These are phyloP conservation scores for Choanephora cucurbitarum DNA, from an alignment of 371 early-diverging fungal genomes.

Conservation along the genomic window DNA sequence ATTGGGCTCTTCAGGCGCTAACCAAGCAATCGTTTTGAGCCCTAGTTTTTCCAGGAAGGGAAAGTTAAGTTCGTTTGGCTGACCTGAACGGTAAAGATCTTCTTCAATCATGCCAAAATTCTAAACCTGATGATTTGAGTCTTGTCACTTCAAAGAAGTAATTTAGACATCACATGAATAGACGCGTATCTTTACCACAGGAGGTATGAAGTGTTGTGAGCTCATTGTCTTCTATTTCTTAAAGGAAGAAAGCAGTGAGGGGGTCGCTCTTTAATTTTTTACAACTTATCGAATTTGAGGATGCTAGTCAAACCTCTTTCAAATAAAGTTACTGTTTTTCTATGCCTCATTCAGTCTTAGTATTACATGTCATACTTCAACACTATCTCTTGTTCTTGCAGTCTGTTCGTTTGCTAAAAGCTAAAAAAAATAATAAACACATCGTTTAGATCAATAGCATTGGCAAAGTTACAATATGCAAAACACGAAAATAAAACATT, in stretches of 20 bases:
- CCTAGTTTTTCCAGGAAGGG: slow-evolving; percentile 95
- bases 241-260: background rate
- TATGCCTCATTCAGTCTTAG: no score
- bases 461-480: no score
- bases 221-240: slow-evolving; percentile 60
- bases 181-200: slow-evolving; percentile 55
- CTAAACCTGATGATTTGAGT: slow-evolving; percentile 36
- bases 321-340: no score
- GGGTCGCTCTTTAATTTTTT: no score
- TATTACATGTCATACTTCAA: no score
- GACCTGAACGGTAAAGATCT: slow-evolving; percentile 95
- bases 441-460: no score
- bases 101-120: slow-evolving; percentile 97
- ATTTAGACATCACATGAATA: slow-evolving; percentile 4
- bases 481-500: no score
- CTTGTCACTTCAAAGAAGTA: background rate
- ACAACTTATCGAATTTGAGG: no score
- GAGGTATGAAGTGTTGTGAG: slow-evolving; percentile 83
- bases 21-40: slow-evolving; percentile 88
- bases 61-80: slow-evolving; percentile 97
- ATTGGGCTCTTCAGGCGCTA: slow-evolving; percentile 95
- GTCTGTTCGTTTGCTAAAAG: no score
- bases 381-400: no score
- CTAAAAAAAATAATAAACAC: no score
- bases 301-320: no score